Conservation (phyloP, 768 basidiomycete genomes). For the Russula brevipes region DNA sequence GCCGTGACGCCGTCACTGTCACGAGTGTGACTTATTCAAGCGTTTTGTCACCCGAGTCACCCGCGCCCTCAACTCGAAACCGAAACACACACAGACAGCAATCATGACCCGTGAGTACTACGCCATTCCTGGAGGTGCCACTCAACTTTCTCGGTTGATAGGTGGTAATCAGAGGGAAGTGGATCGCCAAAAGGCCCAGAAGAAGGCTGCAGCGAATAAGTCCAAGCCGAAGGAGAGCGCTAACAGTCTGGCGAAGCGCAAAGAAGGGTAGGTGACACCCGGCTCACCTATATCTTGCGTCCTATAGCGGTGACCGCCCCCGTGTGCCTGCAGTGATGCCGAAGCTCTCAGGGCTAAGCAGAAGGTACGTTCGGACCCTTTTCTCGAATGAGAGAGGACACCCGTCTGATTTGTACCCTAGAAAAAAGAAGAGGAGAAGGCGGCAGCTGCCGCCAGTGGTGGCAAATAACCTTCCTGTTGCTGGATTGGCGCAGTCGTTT, state of each 20-base stretch:
- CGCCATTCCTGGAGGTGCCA: not conserved
- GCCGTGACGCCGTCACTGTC: not conserved
- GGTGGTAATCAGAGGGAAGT: conserved; percentile 80
- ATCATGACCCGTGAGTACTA: conserved; percentile 24
- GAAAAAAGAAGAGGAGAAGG: conserved; percentile 33
- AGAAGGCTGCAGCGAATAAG: conserved; percentile 57
- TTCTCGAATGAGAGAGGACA: too few relatives aligned
- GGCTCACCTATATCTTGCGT: conserved; percentile 7
- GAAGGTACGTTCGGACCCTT: conserved; percentile 46
- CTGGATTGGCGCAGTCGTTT: not conserved
- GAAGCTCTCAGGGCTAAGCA: conserved; percentile 72
- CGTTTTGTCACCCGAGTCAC: not conserved
- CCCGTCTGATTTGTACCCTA: conserved; percentile 15
- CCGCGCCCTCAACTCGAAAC: not conserved
- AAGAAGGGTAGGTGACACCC: conserved; percentile 57
- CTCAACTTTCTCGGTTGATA: conserved; percentile 29
- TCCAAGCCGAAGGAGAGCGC: conserved; percentile 68
- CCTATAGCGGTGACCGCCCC: conserved; percentile 28
- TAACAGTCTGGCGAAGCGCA: conserved; percentile 55
- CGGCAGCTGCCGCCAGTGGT: conserved; percentile 20
- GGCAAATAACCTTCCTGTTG: conserved; percentile 28
- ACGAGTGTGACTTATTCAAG: conserved; percentile 2
- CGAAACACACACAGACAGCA: not conserved
- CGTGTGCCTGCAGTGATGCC: conserved; percentile 54
- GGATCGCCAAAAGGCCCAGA: conserved; percentile 68